A percentile compares a stretch with the other conserved stretches of the same genome.
Conservation (phyloP, 345 rosid genomes). For the Ricinus communis region DNA sequence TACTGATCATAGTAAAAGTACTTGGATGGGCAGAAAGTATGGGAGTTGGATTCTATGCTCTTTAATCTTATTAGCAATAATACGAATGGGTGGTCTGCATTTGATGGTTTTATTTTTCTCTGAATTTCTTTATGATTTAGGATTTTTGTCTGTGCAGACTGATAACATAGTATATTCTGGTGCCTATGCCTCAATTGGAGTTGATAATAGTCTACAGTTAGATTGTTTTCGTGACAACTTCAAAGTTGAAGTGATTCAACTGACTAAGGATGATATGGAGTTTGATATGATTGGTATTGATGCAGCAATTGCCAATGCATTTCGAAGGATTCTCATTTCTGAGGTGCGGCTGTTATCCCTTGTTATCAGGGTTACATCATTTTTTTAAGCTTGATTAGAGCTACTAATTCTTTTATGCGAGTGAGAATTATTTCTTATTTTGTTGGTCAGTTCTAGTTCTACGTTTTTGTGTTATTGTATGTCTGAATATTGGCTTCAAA, state of each 20-base stretch:
- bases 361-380: background rate
- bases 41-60: background rate
- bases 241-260: conserved; percentile 51
- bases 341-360: conserved; percentile 53
- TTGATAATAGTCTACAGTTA: conserved; percentile 60
- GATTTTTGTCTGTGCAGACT: conserved; percentile 51
- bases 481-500: background rate
- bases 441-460: conserved; percentile 1
- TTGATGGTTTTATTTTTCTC: background rate
- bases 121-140: background rate
- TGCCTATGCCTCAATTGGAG: conserved; percentile 73
- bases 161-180: conserved; percentile 61
- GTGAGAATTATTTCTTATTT: background rate
- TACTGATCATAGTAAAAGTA: background rate
- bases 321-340: conserved; percentile 84
- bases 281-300: conserved; percentile 87
- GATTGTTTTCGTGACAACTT: conserved; percentile 56
- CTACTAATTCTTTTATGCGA: background rate
- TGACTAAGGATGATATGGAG: conserved; percentile 59
- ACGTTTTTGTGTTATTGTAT: background rate
- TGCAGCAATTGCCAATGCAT: conserved; percentile 83
- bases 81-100: background rate
- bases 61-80: background rate
- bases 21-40: background rate
- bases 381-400: background rate